Evolutionary conservation across 1,284 basidiomycete species (phyloP).

Genomic region (Filobasidium uniguttulatum): DNA sequence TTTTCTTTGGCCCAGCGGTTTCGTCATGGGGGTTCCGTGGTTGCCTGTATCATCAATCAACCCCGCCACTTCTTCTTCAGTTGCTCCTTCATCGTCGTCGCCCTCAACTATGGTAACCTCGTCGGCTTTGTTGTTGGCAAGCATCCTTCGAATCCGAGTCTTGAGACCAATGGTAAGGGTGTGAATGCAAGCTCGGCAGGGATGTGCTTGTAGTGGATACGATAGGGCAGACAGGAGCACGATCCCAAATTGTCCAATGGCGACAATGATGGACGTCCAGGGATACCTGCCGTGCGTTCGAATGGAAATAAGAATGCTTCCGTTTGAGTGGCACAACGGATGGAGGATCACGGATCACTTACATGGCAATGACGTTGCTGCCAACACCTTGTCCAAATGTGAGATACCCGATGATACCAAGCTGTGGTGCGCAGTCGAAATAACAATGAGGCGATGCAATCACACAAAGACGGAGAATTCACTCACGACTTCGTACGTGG

Average conservation of each 20-base stretch:
- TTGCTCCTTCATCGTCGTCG: conserved; percentile 30
- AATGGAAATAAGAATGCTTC: conserved; percentile 15
- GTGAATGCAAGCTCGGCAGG: conserved; percentile 82
- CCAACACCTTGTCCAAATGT: conserved; percentile 87
- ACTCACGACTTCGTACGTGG: conserved; percentile 54
- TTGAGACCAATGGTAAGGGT: conserved; percentile 47
- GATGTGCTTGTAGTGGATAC: conserved; percentile 85
- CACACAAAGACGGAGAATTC: neutral
- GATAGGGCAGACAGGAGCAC: conserved; percentile 78
- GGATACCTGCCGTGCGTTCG: conserved; percentile 59
- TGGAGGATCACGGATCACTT: conserved; percentile 4
- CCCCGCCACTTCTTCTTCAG: conserved; percentile 17
- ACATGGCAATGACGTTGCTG: conserved; percentile 81
- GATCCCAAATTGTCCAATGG: conserved; percentile 84
- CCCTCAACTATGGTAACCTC: conserved; percentile 21
- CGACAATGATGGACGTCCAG: conserved; percentile 80
- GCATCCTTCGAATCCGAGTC: too few relatives aligned
- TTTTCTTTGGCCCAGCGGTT: conserved; percentile 51
- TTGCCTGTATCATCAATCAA: conserved; percentile 39
- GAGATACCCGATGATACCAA: conserved; percentile 68
- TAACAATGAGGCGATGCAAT: neutral
- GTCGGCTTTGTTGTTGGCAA: conserved; percentile 12
- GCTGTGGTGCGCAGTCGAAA: conserved; percentile 12
- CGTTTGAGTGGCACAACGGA: too few relatives aligned
- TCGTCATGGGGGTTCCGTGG: conserved; percentile 32